Base-by-base conservation (phyloP, 768 basidiomycete genomes). In the Pluteus cervinus region DNA sequence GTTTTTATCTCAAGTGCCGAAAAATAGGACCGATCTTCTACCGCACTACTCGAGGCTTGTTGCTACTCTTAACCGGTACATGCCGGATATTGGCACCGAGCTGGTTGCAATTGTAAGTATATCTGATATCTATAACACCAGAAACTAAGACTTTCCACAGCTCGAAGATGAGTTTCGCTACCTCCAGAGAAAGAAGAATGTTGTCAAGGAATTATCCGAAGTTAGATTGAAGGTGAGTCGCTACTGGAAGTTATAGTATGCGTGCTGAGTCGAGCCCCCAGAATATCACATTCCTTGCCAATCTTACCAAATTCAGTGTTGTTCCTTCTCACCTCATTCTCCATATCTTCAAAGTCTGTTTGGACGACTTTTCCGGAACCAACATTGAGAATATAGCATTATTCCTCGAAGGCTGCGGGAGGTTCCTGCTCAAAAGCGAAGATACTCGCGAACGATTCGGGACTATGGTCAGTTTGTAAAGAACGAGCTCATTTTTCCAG, bases 161-260 rank as follows among this genome's bases (percentile, higher is more conserved):
- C 74, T 99, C 37, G 93, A 98, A 48, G 94, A 98, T 49, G 94
- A 98, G 55, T 93, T 98, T 55, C 77, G 89, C 6, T 99, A 97
- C 51, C 65, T 99, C 9, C 94, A 98, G 51, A 70, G 84, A 38
- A 97, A 97, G 67, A 91, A 89, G 62, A 90, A 87, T 33, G 81
- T 92, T 1, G 81, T 94, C 20, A 86, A 86, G 52, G 93, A 98
- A 55, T 68, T 98, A 2, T 69, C 86, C 10, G 88, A 93, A 61
- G 71, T 82, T 25, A 71, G 96, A 36, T 64, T 85, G 40, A 96
- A 91, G 75, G 93, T 86, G 43, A 26, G 57, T 45, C 21, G 26
- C 18, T 42, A 28, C 23, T 31, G 35, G 15, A 16, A 18, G 3
- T 30, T 12, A 17, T n/a, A 7, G 8, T 18, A 12, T 21, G n/a